Base-by-base conservation (phyloP, 169 alveolate genomes). In the Besnoitia besnoiti region DNA sequence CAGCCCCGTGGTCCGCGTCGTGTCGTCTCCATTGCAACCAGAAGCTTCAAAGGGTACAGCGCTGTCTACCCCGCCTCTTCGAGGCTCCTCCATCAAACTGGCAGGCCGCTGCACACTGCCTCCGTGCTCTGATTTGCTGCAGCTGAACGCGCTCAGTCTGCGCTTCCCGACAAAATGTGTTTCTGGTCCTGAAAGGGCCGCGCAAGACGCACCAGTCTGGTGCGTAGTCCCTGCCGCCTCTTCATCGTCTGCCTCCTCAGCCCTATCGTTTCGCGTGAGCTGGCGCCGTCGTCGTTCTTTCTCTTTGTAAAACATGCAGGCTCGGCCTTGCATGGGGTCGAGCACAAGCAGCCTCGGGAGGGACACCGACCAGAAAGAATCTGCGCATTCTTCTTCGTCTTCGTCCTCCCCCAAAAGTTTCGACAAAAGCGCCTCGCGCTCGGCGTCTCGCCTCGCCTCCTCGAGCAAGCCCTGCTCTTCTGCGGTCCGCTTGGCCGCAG, bases 401-500 rank as follows among this genome's bases (percentile, higher is more conserved):
- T 33, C 80, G 42, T 14, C 80, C 40, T 77, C 87, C 59, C 87
- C 55, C 33, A 40, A 37, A 24, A 77, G 37, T 24, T 42, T 27
- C 1, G 50, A 19, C 40, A 73, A 37, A 1, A 73, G 46, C 8
- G 61, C 61, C 87, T 77, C 55, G 37, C 87, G 87, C 12, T 77
- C 87, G 8, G 37, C 87, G 33, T 77, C 59, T 30, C 87, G 87
- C 47, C 40, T 19, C 19, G 55, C 87, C 61, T 77, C 55, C 37
- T 44, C 61, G 50, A 77, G 33, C 61, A 77, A 24, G 39, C 87
- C 40, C 55, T 37, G 44, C 33, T 40, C 91, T 39, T 47, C 91
- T 12, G 80, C 91, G 35, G 51, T 67, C 75, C 61, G 42, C 35
- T 35, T 59, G 35, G 91, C 82, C 33, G 50, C 61, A 24, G 82